Conservation (phyloP, 2,329 filamentous ascomycete genomes). For the Rasamsonia emersonii region DNA sequence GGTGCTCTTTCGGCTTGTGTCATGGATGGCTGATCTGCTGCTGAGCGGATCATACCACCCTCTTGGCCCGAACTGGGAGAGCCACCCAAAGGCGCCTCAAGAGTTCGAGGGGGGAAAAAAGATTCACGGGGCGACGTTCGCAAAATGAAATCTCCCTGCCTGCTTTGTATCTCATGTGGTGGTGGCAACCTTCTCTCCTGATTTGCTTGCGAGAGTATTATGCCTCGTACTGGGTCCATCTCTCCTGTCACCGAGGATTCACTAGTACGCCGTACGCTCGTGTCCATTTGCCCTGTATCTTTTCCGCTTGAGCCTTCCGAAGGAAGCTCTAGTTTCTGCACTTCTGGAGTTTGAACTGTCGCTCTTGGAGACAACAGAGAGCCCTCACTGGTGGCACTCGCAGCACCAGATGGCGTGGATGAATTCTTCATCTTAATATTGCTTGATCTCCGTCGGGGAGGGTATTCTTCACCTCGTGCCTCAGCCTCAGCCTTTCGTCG, state of each 20-base stretch:
- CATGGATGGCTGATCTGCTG: slow-evolving; percentile 3
- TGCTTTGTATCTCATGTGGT: slow-evolving; percentile 5
- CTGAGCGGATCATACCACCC: slow-evolving; percentile 3
- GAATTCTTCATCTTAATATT: slow-evolving; percentile 19
- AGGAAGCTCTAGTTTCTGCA: slow-evolving; percentile 11
- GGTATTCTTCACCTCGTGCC: slow-evolving; percentile 31
- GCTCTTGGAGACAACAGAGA: slow-evolving; percentile 14
- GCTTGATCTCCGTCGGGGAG: slow-evolving; percentile 21
- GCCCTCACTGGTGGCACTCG: slow-evolving; percentile 13
- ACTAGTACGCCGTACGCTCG: not conserved
- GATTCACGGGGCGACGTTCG: slow-evolving; percentile 4
- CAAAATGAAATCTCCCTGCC: not conserved
- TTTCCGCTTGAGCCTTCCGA: slow-evolving; percentile 2
- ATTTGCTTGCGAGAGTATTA: slow-evolving; percentile 8
- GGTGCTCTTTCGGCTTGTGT: slow-evolving; percentile 5
- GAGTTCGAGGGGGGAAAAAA: slow-evolving; percentile 2
- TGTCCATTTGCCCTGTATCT: slow-evolving; percentile 1
- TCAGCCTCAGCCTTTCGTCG: slow-evolving; percentile 30
- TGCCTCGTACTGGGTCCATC: slow-evolving; percentile 7
- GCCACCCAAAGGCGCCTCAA: slow-evolving; percentile 2
- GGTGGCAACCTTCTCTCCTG: slow-evolving; percentile 6
- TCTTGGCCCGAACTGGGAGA: slow-evolving; percentile 3
- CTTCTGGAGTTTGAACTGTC: slow-evolving; percentile 10
- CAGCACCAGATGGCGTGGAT: slow-evolving; percentile 24
- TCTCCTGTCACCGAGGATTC: slow-evolving; percentile 2